Conservation (phyloP, 345 rosid species). For the Ceriops decandra region DNA sequence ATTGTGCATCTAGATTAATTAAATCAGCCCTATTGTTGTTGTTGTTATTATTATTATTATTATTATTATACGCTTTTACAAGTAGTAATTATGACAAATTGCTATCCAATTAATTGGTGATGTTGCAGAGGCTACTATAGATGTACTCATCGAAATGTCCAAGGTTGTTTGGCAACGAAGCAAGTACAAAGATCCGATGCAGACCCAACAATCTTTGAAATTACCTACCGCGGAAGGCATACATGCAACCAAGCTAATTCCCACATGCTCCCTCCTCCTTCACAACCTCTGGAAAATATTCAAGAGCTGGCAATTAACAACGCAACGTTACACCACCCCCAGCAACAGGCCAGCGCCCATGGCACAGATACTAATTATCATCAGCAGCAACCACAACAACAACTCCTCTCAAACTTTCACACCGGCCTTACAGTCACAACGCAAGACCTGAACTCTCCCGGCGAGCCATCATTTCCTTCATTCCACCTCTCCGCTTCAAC, state of each 20-base stretch:
- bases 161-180: conserved; percentile 74
- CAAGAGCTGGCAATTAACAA: conserved; percentile 2
- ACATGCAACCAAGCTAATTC: conserved; percentile 39
- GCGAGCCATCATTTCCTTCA: background rate
- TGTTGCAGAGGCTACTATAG: conserved; percentile 81
- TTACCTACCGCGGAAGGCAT: conserved; percentile 78
- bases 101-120: background rate
- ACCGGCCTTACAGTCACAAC: conserved; percentile 14
- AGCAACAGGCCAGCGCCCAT: background rate
- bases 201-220: conserved; percentile 65
- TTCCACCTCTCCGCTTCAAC: conserved; percentile 21
- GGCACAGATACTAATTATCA: background rate
- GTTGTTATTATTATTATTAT: too few species aligned
- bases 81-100: conserved; percentile 27
- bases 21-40: too few species aligned
- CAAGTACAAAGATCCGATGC: conserved; percentile 85
- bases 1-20: too few species aligned
- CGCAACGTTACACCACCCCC: background rate
- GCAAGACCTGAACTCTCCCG: background rate
- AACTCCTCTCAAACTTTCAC: conserved; percentile 12
- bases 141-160: conserved; percentile 61
- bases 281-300: conserved; percentile 10
- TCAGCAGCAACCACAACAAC: conserved; percentile 9
- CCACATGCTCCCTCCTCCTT: conserved; percentile 22
- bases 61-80: background rate